Base-by-base conservation (phyloP, 78 protist species). In the Blattamonas nauphoetae region DNA sequence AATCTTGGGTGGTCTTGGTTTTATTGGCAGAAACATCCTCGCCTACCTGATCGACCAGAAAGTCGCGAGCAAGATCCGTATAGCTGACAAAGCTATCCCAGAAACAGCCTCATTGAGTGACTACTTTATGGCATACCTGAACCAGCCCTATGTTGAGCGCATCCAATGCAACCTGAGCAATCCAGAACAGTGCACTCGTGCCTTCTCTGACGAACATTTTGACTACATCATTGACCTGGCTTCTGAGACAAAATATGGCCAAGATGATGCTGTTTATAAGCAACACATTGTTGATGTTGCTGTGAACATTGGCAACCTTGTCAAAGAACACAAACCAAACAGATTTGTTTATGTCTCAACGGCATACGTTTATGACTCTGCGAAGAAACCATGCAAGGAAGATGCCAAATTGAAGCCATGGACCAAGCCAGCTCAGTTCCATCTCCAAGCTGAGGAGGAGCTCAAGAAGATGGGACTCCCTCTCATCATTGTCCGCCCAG, bases 261-360 rank as follows among this genome's bases (percentile, higher is more conserved):
- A 93, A 64, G 43, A 78, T 11, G 93, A 93, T 6, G 89, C 64
- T 21, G 91, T 90, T 45, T 96, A 96, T 93, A 55, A 93, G 3
- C 93, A 92, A 78, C 84, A 85, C 29, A 86, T 94, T 2, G 32
- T 44, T 41, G 92, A 86, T 3, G 83, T 94, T 46, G 33, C 92
- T 0, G 77, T n/a, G 3, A 90, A 88, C 42, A 79, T 89, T 1
- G 89, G 94, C 1, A 42, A 42, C 36, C 92, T 77, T 41, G 97
- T 96, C 2, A 92, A 92, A 43, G 45, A 86, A 71, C 89, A 81
- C 6, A 88, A 88, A 42, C 90, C 90, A 81, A 81, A 86, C 33
- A 82, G 88, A 35, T 96, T 92, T 92, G 45, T 96, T 11, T 94
- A 96, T n/a, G 89, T 96, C 36, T 94, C 96, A 21, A 94, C 96